Percentiles rank a stretch among this genome's conserved stretches.
phyloP scores from a whole-genome alignment of 2,329 filamentous ascomycete genomes.

The Botryosphaeria dothidea region DNA sequence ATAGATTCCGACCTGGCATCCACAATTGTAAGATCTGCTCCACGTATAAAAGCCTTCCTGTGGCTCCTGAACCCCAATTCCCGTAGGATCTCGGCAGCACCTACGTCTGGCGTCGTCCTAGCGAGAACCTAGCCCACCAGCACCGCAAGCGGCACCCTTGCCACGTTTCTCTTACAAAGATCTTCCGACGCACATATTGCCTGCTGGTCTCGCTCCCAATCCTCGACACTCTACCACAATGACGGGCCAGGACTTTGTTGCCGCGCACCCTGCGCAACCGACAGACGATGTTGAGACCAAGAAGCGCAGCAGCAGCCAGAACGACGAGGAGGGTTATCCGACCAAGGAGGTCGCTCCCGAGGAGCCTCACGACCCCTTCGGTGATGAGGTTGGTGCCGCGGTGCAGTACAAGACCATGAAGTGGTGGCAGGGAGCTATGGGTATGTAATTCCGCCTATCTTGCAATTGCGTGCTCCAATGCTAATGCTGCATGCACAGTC shows the following conservation, averaged over 20 bases:
- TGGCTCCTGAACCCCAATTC: slow-evolving; percentile 1
- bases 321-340: neutral
- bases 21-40: slow-evolving; percentile 7
- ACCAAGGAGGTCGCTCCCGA: neutral
- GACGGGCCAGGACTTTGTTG: neutral
- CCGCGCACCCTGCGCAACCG: slow-evolving; percentile 9
- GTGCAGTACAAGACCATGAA: slow-evolving; percentile 54
- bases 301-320: slow-evolving; percentile 1
- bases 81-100: slow-evolving; percentile 1
- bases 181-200: neutral
- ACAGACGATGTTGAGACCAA: slow-evolving; percentile 15
- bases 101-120: neutral
- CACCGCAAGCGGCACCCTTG: neutral
- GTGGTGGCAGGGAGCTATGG: slow-evolving; percentile 40
- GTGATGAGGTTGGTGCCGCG: slow-evolving; percentile 36
- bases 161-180: slow-evolving; percentile 13
- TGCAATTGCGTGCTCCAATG: slow-evolving; percentile 31
- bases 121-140: no score
- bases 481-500: slow-evolving; percentile 21
- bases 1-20: neutral
- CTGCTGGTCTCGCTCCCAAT: neutral
- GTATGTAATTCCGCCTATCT: neutral
- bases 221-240: neutral
- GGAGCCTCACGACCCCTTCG: slow-evolving; percentile 23
- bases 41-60: slow-evolving; percentile 14